Evolutionary conservation across 2,329 filamentous ascomycete genomes (phyloP).

Genomic region (Claviceps humidiphila): DNA sequence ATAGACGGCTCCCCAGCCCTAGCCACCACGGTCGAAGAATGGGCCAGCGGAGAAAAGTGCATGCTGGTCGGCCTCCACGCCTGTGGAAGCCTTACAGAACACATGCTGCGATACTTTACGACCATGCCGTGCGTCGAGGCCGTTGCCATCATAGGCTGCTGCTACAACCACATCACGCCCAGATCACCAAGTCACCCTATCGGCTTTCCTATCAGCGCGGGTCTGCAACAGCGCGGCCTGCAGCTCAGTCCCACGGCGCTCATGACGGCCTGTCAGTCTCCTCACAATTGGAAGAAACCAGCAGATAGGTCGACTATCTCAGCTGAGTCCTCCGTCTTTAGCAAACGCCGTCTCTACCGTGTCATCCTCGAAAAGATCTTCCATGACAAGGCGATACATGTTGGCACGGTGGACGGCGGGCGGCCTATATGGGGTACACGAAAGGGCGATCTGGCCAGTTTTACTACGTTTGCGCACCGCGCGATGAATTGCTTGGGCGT

Average conservation of each 20-base stretch:
- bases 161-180: slow-evolving; percentile 20
- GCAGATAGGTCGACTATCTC: slow-evolving; percentile 2
- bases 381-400: slow-evolving; percentile 12
- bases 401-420: slow-evolving; percentile 1
- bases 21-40: slow-evolving; percentile 12
- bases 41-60: slow-evolving; percentile 15
- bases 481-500: slow-evolving; percentile 14
- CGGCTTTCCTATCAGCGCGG: slow-evolving; percentile 25
- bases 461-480: slow-evolving; percentile 14
- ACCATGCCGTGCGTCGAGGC: slow-evolving; percentile 9
- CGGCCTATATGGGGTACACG: slow-evolving; percentile 18
- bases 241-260: slow-evolving; percentile 17
- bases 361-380: slow-evolving; percentile 16
- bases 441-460: slow-evolving; percentile 16
- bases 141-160: slow-evolving; percentile 18
- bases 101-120: slow-evolving; percentile 19
- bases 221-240: slow-evolving; percentile 11
- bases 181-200: slow-evolving; percentile 23
- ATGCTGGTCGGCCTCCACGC: slow-evolving; percentile 21
- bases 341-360: slow-evolving; percentile 15
- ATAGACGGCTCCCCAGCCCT: slow-evolving; percentile 15
- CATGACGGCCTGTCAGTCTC: slow-evolving; percentile 21
- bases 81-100: slow-evolving; percentile 20
- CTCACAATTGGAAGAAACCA: slow-evolving; percentile 18
- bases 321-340: slow-evolving; percentile 10